These are phyloP conservation scores for Starmerella apicola DNA, from an alignment of 805 yeast species.

Conservation along the genomic window DNA sequence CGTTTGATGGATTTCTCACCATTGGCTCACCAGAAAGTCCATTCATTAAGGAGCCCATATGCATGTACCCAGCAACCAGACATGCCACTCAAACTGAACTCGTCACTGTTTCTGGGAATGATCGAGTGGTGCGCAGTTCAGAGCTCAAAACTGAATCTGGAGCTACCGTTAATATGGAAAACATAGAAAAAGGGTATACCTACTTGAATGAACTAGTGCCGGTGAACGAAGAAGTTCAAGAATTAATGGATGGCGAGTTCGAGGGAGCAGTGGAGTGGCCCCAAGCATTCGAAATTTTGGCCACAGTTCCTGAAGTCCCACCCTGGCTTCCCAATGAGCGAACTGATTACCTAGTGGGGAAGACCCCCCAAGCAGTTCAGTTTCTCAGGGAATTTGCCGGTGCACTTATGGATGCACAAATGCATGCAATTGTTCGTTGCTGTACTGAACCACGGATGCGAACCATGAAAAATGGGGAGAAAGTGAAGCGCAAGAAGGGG, in stretches of 20 bases:
- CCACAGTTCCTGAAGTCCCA: conserved; percentile 14
- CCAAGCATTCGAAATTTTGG: conserved; percentile 16
- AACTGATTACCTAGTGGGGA: conserved; percentile 9
- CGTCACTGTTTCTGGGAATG: conserved; percentile 1
- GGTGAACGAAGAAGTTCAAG: conserved; percentile 9
- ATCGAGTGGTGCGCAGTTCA: conserved; percentile 8
- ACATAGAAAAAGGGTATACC: conserved; percentile 10
- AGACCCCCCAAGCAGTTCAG: background rate
- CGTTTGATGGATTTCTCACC: conserved; percentile 14
- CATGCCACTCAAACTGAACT: conserved; percentile 1
- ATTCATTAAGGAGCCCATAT: conserved; percentile 4
- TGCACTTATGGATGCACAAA: conserved; percentile 6
- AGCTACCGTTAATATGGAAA: background rate
- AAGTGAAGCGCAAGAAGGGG: conserved; percentile 6
- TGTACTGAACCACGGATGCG: conserved; percentile 7
- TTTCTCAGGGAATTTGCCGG: conserved; percentile 13
- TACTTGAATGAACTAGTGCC: conserved; percentile 11
- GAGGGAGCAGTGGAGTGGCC: conserved; percentile 13
- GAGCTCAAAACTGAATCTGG: conserved; percentile 10
- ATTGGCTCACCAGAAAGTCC: conserved; percentile 14
- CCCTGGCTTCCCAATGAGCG: conserved; percentile 15
- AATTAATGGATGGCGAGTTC: conserved; percentile 17
- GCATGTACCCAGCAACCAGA: conserved; percentile 11
- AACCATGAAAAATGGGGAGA: background rate
- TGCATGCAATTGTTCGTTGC: conserved; percentile 18